Evolutionary conservation across 345 rosid genomes (phyloP).

Genomic region (Streptanthus diversifolius): DNA sequence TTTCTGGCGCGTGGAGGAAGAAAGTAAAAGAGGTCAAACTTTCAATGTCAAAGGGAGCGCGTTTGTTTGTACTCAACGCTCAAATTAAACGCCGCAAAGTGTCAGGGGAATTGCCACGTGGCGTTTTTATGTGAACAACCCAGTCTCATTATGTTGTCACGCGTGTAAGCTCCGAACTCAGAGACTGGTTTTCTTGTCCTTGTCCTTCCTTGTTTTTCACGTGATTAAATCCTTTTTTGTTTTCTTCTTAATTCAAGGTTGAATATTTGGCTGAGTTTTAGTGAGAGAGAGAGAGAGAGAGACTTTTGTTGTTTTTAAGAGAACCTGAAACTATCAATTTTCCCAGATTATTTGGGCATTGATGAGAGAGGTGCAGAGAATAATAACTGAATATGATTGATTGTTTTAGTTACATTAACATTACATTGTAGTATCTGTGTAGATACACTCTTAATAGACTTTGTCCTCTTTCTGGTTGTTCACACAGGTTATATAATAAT

Average conservation of each 20-base stretch:
- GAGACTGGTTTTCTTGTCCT: neutral
- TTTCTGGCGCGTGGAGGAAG: slow-evolving; percentile 16
- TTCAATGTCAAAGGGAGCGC: slow-evolving; percentile 9
- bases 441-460: slow-evolving; percentile 2
- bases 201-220: slow-evolving; percentile 25
- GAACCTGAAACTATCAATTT: neutral
- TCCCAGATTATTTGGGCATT: neutral
- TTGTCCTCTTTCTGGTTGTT: slow-evolving; percentile 3
- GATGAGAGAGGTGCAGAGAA: neutral
- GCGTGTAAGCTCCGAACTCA: neutral
- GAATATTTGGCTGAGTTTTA: neutral
- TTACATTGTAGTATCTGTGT: slow-evolving; percentile 11
- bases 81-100: slow-evolving; percentile 16
- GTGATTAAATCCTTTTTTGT: neutral
- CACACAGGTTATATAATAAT: slow-evolving; percentile 26
- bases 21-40: neutral
- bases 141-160: slow-evolving; percentile 20
- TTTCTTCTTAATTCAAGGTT: neutral
- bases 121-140: neutral
- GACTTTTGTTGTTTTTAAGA: neutral
- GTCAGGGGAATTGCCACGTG: slow-evolving; percentile 16
- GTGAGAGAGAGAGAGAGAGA: neutral
- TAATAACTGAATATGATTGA: slow-evolving; percentile 2
- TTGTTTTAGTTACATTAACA: slow-evolving; percentile 10
- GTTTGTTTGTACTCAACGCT: neutral